These are phyloP conservation scores for Trypanosomatidae sp. DNA, from an alignment of 208 protist species.

Conservation along the genomic window DNA sequence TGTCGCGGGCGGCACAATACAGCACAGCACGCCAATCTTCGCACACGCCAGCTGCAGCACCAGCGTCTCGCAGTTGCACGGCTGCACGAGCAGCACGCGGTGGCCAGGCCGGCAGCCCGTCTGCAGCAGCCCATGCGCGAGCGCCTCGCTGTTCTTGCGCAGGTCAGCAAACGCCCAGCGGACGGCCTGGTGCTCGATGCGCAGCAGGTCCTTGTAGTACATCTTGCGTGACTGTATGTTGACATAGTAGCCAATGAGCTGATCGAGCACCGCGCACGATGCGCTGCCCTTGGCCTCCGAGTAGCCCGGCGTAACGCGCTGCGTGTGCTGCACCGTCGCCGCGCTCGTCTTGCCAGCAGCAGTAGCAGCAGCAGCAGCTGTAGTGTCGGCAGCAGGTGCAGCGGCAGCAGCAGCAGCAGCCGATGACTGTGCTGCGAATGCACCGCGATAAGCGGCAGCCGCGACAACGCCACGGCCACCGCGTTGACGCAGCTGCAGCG, in stretches of 20 bases:
- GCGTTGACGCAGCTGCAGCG: no score
- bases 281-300: constrained; percentile 59
- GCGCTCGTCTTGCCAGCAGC: no score
- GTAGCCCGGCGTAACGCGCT: constrained; percentile 39
- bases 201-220: constrained; percentile 90
- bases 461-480: no score
- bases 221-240: constrained; percentile 90
- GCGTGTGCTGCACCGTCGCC: no score
- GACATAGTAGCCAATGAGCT: constrained; percentile 88
- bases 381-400: no score
- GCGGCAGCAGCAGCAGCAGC: background rate
- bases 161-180: constrained; percentile 88
- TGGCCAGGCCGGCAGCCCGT: constrained; percentile 79
- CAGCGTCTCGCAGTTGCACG: constrained; percentile 86
- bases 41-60: constrained; percentile 83
- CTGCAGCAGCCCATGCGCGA: constrained; percentile 83
- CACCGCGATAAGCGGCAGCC: background rate
- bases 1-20: constrained; percentile 60
- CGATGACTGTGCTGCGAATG: background rate
- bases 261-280: constrained; percentile 64
- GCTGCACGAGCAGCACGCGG: constrained; percentile 77
- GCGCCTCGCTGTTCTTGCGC: constrained; percentile 88
- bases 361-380: no score
- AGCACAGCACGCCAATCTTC: constrained; percentile 77
- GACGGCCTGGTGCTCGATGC: constrained; percentile 88